Conservation (phyloP, 768 basidiomycete genomes). For the Boletus rubroflammeus region DNA sequence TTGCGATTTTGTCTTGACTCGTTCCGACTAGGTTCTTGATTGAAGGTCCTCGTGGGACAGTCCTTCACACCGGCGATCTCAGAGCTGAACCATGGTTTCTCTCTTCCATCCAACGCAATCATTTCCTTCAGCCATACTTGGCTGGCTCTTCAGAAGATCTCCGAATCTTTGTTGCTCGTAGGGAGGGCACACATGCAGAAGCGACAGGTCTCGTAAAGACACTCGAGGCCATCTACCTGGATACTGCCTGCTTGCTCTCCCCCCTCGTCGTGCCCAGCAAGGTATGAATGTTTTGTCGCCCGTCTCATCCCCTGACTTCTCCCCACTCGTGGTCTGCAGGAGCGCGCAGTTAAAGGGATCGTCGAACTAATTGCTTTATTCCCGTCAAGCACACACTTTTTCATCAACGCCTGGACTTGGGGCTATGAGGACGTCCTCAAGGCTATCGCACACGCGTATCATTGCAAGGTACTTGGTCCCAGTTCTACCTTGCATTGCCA, state of each 20-base stretch:
- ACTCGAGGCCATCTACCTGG: constrained; percentile 78
- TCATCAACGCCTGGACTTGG: constrained; percentile 93
- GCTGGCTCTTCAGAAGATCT: constrained; percentile 29
- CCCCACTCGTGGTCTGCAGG: constrained; percentile 38
- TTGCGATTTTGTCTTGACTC: background rate
- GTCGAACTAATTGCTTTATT: constrained; percentile 67
- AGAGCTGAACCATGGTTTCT: constrained; percentile 84
- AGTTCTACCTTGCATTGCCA: background rate
- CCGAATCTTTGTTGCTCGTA: constrained; percentile 24
- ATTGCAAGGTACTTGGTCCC: constrained; percentile 44
- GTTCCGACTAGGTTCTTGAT: constrained; percentile 70
- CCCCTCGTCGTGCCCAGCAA: constrained; percentile 55
- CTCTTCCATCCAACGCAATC: constrained; percentile 62
- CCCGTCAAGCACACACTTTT: constrained; percentile 69
- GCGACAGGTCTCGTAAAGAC: constrained; percentile 38
- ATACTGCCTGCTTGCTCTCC: constrained; percentile 68
- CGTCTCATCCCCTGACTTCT: background rate
- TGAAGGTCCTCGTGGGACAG: constrained; percentile 60
- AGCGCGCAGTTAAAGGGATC: constrained; percentile 61
- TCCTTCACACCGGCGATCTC: constrained; percentile 93
- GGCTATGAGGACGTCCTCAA: constrained; percentile 93
- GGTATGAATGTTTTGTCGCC: constrained; percentile 30
- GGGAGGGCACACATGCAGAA: constrained; percentile 21
- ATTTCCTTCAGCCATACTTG: constrained; percentile 70
- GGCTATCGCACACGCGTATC: constrained; percentile 64